Base-by-base conservation (phyloP, 2,329 filamentous ascomycete species). In the Coniochaeta sp. region DNA sequence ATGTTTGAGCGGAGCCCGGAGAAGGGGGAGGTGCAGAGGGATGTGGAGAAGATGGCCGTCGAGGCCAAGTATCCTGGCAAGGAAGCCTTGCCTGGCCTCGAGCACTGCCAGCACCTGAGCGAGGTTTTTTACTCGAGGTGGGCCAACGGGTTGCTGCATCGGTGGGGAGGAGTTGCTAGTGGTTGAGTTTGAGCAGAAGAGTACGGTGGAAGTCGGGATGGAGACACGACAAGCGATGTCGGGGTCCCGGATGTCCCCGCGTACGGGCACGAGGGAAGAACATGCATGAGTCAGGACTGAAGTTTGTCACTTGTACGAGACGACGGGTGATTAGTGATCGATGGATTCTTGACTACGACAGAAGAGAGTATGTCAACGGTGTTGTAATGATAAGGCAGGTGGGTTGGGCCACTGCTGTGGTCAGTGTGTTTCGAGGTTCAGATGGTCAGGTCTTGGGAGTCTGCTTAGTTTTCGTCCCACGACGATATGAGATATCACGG, bases 41-140 rank as follows among this genome's bases (percentile, higher is more conserved):
- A 83, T 56, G 72, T 69, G 57, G 82, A 82, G 59, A 82, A 77
- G 67, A 70, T 76, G 26, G 52, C 3, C 8, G 64, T 83, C 11
- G 79, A 82, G 65, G 74, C 78, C 17, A 83, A 79, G 66, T 84
- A 82, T 59, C 83, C 83, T 1, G 82, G 82, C 1, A 79, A 80
- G 43, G 76, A 81, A 58, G 70, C 81, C 1, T 74, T 76, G 55
- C 82, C 86, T 1, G 93, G 92, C 1, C 93, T 97, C 90, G 93
- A 97, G 73, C 93, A 97, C 74, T 90, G 89, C 65, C 91, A 91
- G 70, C 86, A 96, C 71, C 80, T 98, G 40, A 91, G 90, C 1
- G 92, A 97, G 72, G 90, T 96, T 22, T 82, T 99, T 22, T 98
- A 97, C 75, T 86, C 88, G 17, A 85, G 93, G 50, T 99, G 95